Evolutionary conservation across 352 stramenopile genomes (phyloP).

Genomic region (Phytophthora cactorum): DNA sequence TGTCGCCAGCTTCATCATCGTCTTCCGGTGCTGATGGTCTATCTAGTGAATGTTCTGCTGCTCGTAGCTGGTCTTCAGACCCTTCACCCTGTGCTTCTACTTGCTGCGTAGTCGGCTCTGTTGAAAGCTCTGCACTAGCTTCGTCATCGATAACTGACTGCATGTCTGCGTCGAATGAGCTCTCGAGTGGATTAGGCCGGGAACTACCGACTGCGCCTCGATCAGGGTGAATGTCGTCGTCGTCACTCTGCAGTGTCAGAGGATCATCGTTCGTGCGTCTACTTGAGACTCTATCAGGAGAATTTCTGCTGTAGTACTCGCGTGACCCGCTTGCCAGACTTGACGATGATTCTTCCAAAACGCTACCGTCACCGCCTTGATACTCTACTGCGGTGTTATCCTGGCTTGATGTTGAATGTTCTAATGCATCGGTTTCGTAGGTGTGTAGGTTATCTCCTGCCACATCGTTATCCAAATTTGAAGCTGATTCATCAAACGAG

Average conservation of each 20-base stretch:
- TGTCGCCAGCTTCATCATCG: too few species aligned
- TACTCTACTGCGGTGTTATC: background rate
- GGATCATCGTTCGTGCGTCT: background rate
- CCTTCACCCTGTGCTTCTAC: too few species aligned
- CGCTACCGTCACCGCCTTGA: conserved; percentile 1
- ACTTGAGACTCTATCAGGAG: background rate
- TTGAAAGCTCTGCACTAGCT: background rate
- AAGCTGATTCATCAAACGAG: background rate
- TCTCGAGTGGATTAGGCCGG: conserved; percentile 15
- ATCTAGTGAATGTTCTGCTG: conserved; percentile 10
- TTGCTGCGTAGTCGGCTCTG: too few species aligned
- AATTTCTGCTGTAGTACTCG: background rate
- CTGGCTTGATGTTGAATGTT: too few species aligned
- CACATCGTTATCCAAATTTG: background rate
- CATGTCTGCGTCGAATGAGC: conserved; percentile 21
- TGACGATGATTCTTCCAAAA: conserved; percentile 13
- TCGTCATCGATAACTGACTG: conserved; percentile 16
- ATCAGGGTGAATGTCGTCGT: conserved; percentile 4
- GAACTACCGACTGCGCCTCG: background rate
- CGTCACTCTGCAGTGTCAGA: background rate
- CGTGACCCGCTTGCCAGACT: background rate
- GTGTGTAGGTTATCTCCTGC: background rate
- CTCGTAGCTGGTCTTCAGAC: conserved; percentile 31
- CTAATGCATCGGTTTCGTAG: background rate
- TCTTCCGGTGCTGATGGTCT: background rate